Conservation (phyloP, 202 grass and related monocot species). For the Hordeum pubiflorum region DNA sequence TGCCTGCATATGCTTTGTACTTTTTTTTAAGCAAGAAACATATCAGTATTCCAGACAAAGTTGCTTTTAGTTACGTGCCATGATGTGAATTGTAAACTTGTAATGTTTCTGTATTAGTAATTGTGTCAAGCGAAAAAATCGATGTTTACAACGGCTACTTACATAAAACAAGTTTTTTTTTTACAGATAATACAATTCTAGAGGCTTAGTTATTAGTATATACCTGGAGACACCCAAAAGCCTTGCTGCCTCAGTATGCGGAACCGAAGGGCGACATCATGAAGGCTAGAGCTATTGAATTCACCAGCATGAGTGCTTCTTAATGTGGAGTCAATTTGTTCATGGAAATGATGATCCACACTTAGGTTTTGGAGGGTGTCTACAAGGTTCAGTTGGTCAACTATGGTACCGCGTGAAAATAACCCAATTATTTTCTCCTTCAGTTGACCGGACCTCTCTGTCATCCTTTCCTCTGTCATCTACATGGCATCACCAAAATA, state of each 20-base stretch:
- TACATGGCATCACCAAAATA: background rate
- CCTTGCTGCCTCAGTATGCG: constrained; percentile 45
- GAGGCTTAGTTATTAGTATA: background rate
- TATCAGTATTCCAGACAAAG: background rate
- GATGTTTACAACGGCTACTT: background rate
- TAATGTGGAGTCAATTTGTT: constrained; percentile 23
- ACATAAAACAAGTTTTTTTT: background rate
- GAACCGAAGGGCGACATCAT: constrained; percentile 44
- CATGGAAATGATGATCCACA: constrained; percentile 42
- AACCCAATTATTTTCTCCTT: constrained; percentile 25
- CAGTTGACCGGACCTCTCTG: constrained; percentile 8
- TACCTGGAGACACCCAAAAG: constrained; percentile 40
- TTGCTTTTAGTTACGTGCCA: background rate
- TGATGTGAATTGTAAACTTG: background rate
- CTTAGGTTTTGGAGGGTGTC: constrained; percentile 41
- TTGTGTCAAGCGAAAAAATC: background rate
- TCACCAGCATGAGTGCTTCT: background rate
- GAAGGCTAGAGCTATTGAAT: constrained; percentile 21
- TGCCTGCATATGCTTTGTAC: background rate
- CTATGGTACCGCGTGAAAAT: background rate
- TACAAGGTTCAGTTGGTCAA: constrained; percentile 31
- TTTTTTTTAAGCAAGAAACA: background rate
- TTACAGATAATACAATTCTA: background rate
- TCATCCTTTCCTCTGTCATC: constrained; percentile 14
- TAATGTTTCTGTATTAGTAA: background rate